Conservation (phyloP, 345 rosid genomes). For the Geranium rotundifolium region DNA sequence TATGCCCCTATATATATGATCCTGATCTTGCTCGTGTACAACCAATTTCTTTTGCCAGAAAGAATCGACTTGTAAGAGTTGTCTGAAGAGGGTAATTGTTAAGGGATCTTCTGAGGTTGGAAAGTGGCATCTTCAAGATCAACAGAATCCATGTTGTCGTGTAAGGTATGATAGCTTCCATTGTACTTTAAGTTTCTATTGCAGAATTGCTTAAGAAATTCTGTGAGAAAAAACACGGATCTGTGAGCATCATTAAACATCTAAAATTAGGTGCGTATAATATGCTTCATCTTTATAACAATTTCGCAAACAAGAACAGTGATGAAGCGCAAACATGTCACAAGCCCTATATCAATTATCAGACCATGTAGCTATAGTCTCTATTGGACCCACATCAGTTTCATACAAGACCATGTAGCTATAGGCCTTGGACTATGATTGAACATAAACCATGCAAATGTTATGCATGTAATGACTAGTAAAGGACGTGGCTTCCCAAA, state of each 20-base stretch:
- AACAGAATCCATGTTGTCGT: constrained; percentile 4
- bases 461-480: too few species aligned
- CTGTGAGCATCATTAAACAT: not conserved
- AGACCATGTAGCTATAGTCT: too few species aligned
- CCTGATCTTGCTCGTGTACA: constrained; percentile 5
- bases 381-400: too few species aligned
- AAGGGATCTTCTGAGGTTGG: constrained; percentile 29
- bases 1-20: not conserved
- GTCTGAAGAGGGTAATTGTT: constrained; percentile 29
- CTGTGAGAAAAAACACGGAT: constrained; percentile 1
- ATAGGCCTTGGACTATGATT: too few species aligned
- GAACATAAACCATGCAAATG: too few species aligned
- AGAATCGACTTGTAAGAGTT: constrained; percentile 22
- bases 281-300: not conserved
- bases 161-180: constrained; percentile 19
- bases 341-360: too few species aligned
- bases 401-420: too few species aligned
- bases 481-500: too few species aligned
- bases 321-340: too few species aligned
- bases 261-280: not conserved
- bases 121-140: constrained; percentile 32
- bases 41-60: constrained; percentile 20
- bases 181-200: too few species aligned
- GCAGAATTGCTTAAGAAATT: not conserved
- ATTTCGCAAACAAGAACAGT: too few species aligned